Base-by-base conservation (phyloP, 352 stramenopile species). In the Phytophthora cactorum region DNA sequence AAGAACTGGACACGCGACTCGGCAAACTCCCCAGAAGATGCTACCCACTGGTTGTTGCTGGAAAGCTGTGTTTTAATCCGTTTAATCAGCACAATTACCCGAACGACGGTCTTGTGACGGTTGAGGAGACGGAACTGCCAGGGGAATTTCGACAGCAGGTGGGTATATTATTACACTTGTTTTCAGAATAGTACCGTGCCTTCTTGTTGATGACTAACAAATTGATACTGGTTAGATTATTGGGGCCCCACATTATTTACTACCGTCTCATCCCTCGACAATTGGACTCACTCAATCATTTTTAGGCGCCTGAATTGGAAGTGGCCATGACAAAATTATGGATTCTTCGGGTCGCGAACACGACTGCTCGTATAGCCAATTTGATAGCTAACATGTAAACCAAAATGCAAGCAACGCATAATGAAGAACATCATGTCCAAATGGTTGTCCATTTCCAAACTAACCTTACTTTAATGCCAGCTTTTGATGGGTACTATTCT, bases 31-130 rank as follows among this genome's bases (percentile, higher is more conserved):
- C 85, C 7, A 70, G 55, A 25, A 71, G 84, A 38, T 90, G 81
- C 54, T 89, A 82, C 34, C 78, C 85, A 28, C 70, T 93, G 6
- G 69, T 93, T 2, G 52, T 93, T 29, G 77, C 85, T 2, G 85
- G 85, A 3, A 84, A 84, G 15, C 59, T 90, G n/a, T 85, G 82
- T 55, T 53, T 93, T 6, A 93, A 91, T 52, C 85, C 85, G 27
- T 90, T 91, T 60, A 90, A 89, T 39, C 82, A 90, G 70, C 76
- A 78, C 32, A 85, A 89, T 46, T 90, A 91, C 54, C 85, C 82
- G 9, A 90, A 89, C 45, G 85, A 93, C 43, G 85, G 85, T 8
- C 61, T 86, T 2, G 61, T 93, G 15, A 88, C 80, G 71, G 54
- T 91, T 25, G 78, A 90, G 22, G 85, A 91, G 63, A 93, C 85